A percentile compares a stretch with the other conserved stretches of the same genome.
phyloP scores from a whole-genome alignment of 352 stramenopile genomes.

The Aphanomyces astaci region DNA sequence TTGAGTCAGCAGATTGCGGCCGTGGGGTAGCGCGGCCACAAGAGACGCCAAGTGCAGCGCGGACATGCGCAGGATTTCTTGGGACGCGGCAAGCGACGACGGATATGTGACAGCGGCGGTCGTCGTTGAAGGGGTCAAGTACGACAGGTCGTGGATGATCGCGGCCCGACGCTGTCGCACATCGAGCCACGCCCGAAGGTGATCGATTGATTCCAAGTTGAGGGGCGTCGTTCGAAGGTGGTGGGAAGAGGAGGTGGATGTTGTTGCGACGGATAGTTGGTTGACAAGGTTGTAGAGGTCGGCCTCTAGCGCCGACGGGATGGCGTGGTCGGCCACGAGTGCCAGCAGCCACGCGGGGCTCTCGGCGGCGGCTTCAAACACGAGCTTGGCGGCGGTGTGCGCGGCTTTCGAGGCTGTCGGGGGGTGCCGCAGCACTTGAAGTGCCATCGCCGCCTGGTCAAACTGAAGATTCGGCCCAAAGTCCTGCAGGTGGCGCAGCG shows the following conservation, averaged over 20 bases:
- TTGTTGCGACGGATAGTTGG: conserved; percentile 28
- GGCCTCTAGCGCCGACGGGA: conserved; percentile 37
- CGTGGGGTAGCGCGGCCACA: conserved; percentile 44
- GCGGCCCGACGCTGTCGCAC: conserved; percentile 23
- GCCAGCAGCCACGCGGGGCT: conserved; percentile 62
- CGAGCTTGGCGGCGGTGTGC: conserved; percentile 26
- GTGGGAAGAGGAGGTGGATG: conserved; percentile 28
- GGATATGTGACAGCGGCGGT: no score
- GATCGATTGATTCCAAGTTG: conserved; percentile 65
- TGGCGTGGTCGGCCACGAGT: conserved; percentile 35
- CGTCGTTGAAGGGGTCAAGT: conserved; percentile 24
- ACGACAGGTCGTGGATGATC: neutral
- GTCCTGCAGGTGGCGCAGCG: conserved; percentile 37
- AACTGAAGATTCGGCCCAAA: conserved; percentile 50
- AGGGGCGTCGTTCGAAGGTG: conserved; percentile 36
- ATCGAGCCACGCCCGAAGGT: conserved; percentile 56
- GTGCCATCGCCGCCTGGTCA: conserved; percentile 46
- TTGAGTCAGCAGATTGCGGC: conserved; percentile 55
- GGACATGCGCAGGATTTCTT: no score
- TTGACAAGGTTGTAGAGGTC: conserved; percentile 30
- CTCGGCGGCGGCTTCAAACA: conserved; percentile 35
- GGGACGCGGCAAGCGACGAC: conserved; percentile 22
- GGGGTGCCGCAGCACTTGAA: conserved; percentile 48
- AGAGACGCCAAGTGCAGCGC: conserved; percentile 69
- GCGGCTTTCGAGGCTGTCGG: conserved; percentile 15